Base-by-base conservation (phyloP, 495 filamentous ascomycete species). In the Penicillium manginii region DNA sequence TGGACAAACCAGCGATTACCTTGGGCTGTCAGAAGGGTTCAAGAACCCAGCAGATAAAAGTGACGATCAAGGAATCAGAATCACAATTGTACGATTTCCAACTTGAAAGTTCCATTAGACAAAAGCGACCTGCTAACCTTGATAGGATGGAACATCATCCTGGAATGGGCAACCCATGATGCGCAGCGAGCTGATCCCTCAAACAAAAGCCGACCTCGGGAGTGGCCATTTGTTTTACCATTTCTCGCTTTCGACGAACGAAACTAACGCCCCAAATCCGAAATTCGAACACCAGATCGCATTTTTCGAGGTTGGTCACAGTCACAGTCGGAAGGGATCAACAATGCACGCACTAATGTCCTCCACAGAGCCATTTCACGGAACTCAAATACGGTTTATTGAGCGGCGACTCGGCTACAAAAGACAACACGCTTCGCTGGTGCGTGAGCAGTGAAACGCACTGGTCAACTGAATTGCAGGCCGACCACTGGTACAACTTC, bases 401-500 rank as follows among this genome's bases (percentile, higher is more conserved):
- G 8, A 64, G 62, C 54, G 62, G 62, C 19, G 80, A 81, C 73
- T 85, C 54, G 79, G 26, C 50, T 15, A 42, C 29, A 14, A 39
- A 57, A 21, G 84, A 88, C 51, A 73, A 73, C 54, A 73, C 74
- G 22, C 76, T 86, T 12, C 73, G 78, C 33, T 87, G 82, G 83
- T 75, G 79, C 55, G 80, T 82, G 11, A 71, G 74, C 42, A 80
- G 84, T 32, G 68, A 65, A 58, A 77, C 72, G 23, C 74, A 84
- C 50, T 88, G 78, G 83, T 81, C 75, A 48, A 76, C 75, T 0
- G 66, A 74, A 47, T 81, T 81, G 63, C 73, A 72, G 59, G 71
- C 87, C 2, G 80, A 80, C 35, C 81, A 85, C 2, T 91, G 87
- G 87, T 85, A 91, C 61, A 92, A 91, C 68, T 80, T 90, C 63